phyloP scores from a whole-genome alignment of 805 yeast genomes.

The Saccharomycopsis javanensis region DNA sequence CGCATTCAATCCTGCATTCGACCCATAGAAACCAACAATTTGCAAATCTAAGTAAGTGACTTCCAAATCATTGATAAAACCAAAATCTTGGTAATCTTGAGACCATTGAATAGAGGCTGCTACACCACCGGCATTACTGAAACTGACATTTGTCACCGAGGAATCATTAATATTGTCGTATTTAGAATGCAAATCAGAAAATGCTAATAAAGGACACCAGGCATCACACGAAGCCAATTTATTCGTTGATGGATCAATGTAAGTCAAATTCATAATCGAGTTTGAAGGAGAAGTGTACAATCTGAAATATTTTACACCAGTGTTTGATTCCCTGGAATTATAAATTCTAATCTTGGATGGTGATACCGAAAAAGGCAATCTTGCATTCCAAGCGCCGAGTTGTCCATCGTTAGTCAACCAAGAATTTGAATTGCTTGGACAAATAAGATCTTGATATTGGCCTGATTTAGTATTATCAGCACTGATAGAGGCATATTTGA shows the following conservation, averaged over 20 bases:
- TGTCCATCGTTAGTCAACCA: conserved; percentile 46
- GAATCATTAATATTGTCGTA: conserved; percentile 25
- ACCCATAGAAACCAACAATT: conserved; percentile 60
- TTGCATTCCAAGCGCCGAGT: conserved; percentile 59
- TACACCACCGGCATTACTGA: conserved; percentile 24
- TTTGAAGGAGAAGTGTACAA: conserved; percentile 67
- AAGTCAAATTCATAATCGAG: conserved; percentile 88
- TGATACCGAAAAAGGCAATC: conserved; percentile 42
- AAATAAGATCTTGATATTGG: conserved; percentile 35
- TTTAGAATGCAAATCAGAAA: conserved; percentile 27
- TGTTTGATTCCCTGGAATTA: conserved; percentile 41
- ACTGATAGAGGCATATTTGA: conserved; percentile 45
- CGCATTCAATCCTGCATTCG: conserved; percentile 59
- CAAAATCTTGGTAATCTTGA: conserved; percentile 65
- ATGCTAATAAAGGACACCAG: conserved; percentile 64
- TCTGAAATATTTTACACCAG: conserved; percentile 56
- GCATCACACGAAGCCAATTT: conserved; percentile 67
- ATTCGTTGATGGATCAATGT: conserved; percentile 64
- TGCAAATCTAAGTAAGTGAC: conserved; percentile 55
- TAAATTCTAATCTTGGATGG: conserved; percentile 71
- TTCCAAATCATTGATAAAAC: conserved; percentile 58
- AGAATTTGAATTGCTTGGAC: conserved; percentile 40
- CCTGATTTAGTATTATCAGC: conserved; percentile 34
- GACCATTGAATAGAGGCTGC: conserved; percentile 30
- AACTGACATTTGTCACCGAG: conserved; percentile 18